Evolutionary conservation across 2,329 filamentous ascomycete species (phyloP).

Genomic region (Claviceps digitariae): DNA sequence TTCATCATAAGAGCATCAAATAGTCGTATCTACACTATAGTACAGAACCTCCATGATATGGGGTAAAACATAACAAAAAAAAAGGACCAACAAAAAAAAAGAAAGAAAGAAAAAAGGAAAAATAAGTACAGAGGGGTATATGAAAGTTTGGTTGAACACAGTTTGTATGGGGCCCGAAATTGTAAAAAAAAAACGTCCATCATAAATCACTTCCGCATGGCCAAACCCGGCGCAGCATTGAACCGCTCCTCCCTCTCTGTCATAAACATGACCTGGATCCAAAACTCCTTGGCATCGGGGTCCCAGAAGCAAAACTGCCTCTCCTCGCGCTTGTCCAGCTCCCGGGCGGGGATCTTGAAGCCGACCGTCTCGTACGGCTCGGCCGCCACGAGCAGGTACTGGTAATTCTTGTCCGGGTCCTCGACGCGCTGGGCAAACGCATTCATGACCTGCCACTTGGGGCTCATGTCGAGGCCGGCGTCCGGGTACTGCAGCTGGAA

Average conservation of each 20-base stretch:
- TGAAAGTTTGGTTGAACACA: too few species aligned
- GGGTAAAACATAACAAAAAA: neutral
- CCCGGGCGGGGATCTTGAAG: constrained; percentile 88
- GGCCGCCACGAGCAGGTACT: constrained; percentile 88
- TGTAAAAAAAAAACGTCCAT: too few species aligned
- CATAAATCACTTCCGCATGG: constrained; percentile 27
- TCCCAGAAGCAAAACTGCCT: constrained; percentile 94
- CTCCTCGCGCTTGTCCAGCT: constrained; percentile 81
- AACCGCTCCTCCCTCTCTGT: constrained; percentile 93
- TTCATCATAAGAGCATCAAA: too few species aligned
- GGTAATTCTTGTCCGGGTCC: constrained; percentile 84
- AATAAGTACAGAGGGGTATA: neutral
- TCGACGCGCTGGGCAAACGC: constrained; percentile 94
- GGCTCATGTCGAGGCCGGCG: constrained; percentile 59
- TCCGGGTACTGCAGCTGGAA: constrained; percentile 96
- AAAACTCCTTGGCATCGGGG: constrained; percentile 90
- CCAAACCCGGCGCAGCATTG: constrained; percentile 49
- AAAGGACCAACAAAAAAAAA: too few species aligned
- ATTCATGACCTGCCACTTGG: constrained; percentile 92
- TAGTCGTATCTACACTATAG: too few species aligned
- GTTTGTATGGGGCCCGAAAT: too few species aligned
- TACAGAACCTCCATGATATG: too few species aligned
- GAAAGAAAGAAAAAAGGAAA: neutral
- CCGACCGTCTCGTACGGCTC: constrained; percentile 97
- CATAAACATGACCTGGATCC: constrained; percentile 96